These are phyloP conservation scores for Macrophomina phaseolina DNA, from an alignment of 2,329 filamentous ascomycete genomes.

Conservation along the genomic window DNA sequence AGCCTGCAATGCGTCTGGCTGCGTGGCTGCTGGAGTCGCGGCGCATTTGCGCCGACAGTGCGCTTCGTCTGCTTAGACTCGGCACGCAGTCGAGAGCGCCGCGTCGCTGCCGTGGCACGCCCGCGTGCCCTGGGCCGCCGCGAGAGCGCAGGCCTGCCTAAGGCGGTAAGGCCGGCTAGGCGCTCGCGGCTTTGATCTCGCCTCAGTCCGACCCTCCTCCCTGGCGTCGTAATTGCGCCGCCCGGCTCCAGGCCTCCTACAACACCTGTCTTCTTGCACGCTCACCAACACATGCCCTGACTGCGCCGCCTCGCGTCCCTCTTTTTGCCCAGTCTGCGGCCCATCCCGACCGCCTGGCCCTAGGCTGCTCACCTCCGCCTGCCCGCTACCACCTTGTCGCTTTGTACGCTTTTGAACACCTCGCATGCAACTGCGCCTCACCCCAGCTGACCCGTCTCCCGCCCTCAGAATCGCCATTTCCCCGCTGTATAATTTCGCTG, in stretches of 20 bases:
- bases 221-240: constrained; percentile 13
- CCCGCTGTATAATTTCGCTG: constrained; percentile 5
- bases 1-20: too few species aligned
- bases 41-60: too few species aligned
- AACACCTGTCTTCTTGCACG: constrained; percentile 16
- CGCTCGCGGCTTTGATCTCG: constrained; percentile 20
- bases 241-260: constrained; percentile 3
- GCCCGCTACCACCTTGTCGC: constrained; percentile 2
- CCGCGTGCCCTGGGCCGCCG: not conserved
- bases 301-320: not conserved
- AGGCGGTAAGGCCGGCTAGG: constrained; percentile 11
- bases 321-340: constrained; percentile 12
- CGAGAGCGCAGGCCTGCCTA: constrained; percentile 6
- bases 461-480: constrained; percentile 4
- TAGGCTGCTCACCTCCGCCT: not conserved
- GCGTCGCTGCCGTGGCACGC: not conserved
- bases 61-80: too few species aligned
- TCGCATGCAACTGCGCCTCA: constrained; percentile 3
- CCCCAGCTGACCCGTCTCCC: constrained; percentile 8
- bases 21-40: too few species aligned
- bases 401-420: constrained; percentile 7
- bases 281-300: constrained; percentile 12
- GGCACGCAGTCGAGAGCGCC: not conserved
- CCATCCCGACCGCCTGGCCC: constrained; percentile 5
- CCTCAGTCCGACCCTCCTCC: constrained; percentile 8